phyloP scores from a whole-genome alignment of 2,329 filamentous ascomycete species.

The Mycosphaerella sp. region DNA sequence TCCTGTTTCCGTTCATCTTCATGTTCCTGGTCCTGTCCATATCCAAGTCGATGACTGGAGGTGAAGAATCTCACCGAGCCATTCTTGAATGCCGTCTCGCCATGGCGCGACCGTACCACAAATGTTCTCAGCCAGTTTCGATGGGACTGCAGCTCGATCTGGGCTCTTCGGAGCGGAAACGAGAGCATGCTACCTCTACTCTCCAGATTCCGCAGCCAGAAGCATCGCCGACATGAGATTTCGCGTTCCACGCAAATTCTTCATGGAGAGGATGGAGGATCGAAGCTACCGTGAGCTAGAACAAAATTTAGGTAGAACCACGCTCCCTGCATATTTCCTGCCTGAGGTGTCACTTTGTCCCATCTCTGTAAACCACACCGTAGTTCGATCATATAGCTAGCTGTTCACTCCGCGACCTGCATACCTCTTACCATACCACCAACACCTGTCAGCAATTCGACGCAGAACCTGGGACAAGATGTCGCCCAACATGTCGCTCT shows the following conservation, averaged over 20 bases:
- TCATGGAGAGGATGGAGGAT: too few species aligned
- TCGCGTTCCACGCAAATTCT: too few species aligned
- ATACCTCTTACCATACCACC: too few species aligned
- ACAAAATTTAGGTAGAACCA: too few species aligned
- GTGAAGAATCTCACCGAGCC: neutral
- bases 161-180: constrained; percentile 17
- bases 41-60: neutral
- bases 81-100: neutral
- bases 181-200: constrained; percentile 12
- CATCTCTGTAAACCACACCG: neutral
- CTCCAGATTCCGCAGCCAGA: too few species aligned
- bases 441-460: too few species aligned
- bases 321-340: neutral
- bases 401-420: constrained; percentile 9
- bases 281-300: too few species aligned
- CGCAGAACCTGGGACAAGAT: constrained; percentile 31
- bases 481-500: constrained; percentile 50
- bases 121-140: constrained; percentile 24
- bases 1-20: neutral
- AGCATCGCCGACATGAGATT: too few species aligned
- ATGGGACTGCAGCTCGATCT: constrained; percentile 23
- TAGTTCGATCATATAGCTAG: neutral
- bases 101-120: neutral
- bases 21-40: too few species aligned
- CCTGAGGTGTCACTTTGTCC: neutral